A percentile compares a stretch with the other conserved stretches of the same genome.
Evolutionary conservation across 495 filamentous ascomycete species (phyloP).

Genomic region (Bombardia bombarda): DNA sequence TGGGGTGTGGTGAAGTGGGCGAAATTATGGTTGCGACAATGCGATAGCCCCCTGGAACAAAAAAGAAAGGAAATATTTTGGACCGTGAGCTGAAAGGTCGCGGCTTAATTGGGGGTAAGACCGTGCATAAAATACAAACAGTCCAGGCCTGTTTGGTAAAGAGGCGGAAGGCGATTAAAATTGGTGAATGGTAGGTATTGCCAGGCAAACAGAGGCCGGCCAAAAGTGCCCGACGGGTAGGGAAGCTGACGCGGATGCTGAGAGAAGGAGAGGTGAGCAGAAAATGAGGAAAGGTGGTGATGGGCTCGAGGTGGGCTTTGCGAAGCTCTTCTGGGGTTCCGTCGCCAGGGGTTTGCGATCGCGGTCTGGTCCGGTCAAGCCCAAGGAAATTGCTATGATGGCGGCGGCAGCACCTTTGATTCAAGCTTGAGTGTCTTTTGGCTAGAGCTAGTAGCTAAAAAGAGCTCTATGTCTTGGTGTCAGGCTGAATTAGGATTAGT

Average conservation of each 20-base stretch:
- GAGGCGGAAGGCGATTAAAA: not conserved
- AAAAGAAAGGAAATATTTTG: slow-evolving; percentile 12
- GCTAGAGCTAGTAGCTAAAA: slow-evolving; percentile 14
- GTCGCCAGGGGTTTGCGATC: slow-evolving; percentile 16
- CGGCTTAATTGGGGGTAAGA: slow-evolving; percentile 6
- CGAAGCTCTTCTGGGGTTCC: slow-evolving; percentile 18
- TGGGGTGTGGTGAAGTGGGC: not conserved
- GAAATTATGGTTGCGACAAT: slow-evolving; percentile 5
- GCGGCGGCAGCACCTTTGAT: slow-evolving; percentile 10
- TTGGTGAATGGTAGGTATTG: no score
- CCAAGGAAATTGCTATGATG: slow-evolving; percentile 24
- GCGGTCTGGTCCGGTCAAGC: slow-evolving; percentile 5
- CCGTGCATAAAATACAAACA: slow-evolving; percentile 6
- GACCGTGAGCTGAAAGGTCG: slow-evolving; percentile 8
- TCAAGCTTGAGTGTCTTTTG: slow-evolving; percentile 10
- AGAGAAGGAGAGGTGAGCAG: not conserved
- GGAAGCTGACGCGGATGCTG: not conserved
- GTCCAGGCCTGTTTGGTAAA: not conserved
- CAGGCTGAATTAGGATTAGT: slow-evolving; percentile 15
- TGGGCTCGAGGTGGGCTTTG: slow-evolving; percentile 7
- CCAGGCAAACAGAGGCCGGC: no score
- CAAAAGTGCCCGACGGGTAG: no score
- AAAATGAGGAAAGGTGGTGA: slow-evolving; percentile 5
- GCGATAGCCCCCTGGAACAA: slow-evolving; percentile 1
- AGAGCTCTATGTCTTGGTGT: slow-evolving; percentile 14